phyloP scores from a whole-genome alignment of 2,329 filamentous ascomycete species.

The Leptographium wingfieldii region DNA sequence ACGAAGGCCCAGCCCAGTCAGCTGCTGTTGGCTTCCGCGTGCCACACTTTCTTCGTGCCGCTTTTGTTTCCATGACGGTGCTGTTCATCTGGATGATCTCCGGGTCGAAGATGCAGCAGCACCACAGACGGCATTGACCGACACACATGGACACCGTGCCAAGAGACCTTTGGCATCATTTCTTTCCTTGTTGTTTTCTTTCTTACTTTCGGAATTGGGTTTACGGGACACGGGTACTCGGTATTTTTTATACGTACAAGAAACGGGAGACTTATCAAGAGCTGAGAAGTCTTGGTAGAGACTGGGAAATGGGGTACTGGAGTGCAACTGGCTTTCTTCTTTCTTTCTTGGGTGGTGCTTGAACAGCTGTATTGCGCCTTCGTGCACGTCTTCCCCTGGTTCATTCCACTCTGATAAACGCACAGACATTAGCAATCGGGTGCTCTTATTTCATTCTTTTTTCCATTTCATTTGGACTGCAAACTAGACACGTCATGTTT shows the following conservation, averaged over 20 bases:
- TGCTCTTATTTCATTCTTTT: neutral
- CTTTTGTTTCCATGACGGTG: constrained; percentile 29
- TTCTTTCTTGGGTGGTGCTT: neutral
- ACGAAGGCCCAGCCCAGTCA: neutral
- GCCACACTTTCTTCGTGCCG: constrained; percentile 27
- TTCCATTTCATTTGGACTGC: neutral
- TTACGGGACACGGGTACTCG: neutral
- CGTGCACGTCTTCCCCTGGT: neutral
- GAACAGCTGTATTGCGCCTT: neutral
- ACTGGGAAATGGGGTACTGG: constrained; percentile 1
- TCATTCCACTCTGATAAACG: neutral
- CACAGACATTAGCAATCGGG: neutral
- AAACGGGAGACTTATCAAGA: constrained; percentile 35
- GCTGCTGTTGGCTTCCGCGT: constrained; percentile 15
- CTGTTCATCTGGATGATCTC: constrained; percentile 26
- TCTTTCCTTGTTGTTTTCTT: neutral
- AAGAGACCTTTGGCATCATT: neutral
- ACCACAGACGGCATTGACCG: constrained; percentile 1
- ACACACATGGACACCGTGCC: neutral
- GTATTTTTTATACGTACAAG: neutral
- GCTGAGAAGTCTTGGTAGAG: constrained; percentile 38
- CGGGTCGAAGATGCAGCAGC: constrained; percentile 8
- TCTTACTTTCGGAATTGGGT: neutral
- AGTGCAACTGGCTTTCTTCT: neutral
- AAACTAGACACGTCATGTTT: neutral